phyloP scores from a whole-genome alignment of 2,329 filamentous ascomycete species.

The Talaromyces amestolkiae region DNA sequence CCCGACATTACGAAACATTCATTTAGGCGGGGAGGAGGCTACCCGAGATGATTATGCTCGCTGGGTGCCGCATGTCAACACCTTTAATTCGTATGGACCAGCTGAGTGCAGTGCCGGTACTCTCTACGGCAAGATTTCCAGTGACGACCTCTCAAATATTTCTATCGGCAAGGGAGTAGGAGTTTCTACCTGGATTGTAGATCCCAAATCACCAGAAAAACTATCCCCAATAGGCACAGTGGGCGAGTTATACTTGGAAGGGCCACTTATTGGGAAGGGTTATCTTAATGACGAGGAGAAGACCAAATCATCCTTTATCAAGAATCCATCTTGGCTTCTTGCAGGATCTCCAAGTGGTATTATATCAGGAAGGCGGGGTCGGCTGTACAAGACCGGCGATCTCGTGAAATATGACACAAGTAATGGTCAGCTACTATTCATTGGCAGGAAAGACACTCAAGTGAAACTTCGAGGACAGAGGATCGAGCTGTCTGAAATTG shows the following conservation, averaged over 20 bases:
- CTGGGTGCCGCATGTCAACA: constrained; percentile 53
- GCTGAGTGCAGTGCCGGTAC: constrained; percentile 10
- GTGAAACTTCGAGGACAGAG: constrained; percentile 45
- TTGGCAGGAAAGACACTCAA: constrained; percentile 39
- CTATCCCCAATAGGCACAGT: constrained; percentile 43
- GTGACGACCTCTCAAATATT: not conserved
- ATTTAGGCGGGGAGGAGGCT: constrained; percentile 43
- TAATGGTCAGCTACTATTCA: constrained; percentile 33
- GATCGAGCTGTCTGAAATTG: constrained; percentile 43
- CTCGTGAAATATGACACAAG: constrained; percentile 33
- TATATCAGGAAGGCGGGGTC: constrained; percentile 31
- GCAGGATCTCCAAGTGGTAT: constrained; percentile 31
- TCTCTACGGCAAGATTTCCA: not conserved
- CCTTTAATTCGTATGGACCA: constrained; percentile 44
- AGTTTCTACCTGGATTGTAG: constrained; percentile 11
- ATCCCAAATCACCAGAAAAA: constrained; percentile 66
- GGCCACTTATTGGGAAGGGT: constrained; percentile 39
- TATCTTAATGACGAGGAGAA: constrained; percentile 46
- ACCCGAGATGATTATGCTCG: constrained; percentile 61
- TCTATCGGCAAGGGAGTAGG: constrained; percentile 7
- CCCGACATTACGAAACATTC: constrained; percentile 41
- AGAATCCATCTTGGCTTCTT: constrained; percentile 31
- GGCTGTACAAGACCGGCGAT: constrained; percentile 38
- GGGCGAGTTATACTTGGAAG: constrained; percentile 44
- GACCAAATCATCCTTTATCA: constrained; percentile 37